Evolutionary conservation across 768 basidiomycete species (phyloP).

Genomic region (Tephrocybe sp.): DNA sequence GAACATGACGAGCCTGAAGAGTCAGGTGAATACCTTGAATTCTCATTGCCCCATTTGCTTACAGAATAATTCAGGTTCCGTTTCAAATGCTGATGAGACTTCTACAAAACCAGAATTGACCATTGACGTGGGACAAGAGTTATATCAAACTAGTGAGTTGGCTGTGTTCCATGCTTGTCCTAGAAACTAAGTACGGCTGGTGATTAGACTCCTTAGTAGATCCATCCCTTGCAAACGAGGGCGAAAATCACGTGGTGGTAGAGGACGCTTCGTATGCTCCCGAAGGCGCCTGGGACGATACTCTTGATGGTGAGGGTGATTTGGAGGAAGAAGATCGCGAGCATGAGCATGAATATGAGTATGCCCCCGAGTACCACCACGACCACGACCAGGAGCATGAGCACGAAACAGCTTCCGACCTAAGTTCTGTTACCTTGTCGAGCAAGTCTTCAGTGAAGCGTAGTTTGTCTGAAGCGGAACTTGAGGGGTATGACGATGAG

Average conservation of each 20-base stretch:
- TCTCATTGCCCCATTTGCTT: neutral
- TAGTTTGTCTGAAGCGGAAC: slow-evolving; percentile 37
- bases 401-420: slow-evolving; percentile 44
- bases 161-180: neutral
- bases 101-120: neutral
- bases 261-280: slow-evolving; percentile 7
- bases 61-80: neutral
- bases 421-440: slow-evolving; percentile 55
- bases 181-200: neutral
- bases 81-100: neutral
- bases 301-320: slow-evolving; percentile 45
- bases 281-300: slow-evolving; percentile 30
- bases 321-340: slow-evolving; percentile 33
- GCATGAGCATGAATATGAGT: neutral
- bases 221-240: slow-evolving; percentile 1
- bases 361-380: neutral
- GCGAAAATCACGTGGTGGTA: slow-evolving; percentile 10
- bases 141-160: slow-evolving; percentile 5
- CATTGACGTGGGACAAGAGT: slow-evolving; percentile 5
- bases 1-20: neutral
- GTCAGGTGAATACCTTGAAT: slow-evolving; percentile 4
- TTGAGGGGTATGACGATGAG: slow-evolving; percentile 26
- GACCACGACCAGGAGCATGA: slow-evolving; percentile 21
- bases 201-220: slow-evolving; percentile 9
- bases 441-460: slow-evolving; percentile 57